Base-by-base conservation (phyloP, 805 yeast genomes). In the Metschnikowia vanudenii region DNA sequence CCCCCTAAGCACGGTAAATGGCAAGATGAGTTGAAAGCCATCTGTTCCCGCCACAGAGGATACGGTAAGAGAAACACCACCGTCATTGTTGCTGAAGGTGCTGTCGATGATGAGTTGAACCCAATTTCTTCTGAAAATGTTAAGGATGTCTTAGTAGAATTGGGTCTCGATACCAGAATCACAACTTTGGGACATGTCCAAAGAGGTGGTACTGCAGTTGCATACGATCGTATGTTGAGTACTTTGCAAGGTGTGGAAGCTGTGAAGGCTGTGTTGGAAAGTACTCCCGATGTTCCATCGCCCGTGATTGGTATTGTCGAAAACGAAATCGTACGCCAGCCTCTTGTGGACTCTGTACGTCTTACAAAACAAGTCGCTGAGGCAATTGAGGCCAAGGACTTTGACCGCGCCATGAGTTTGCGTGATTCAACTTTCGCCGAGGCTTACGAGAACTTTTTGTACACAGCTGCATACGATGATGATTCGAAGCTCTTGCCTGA, bases 231-330 rank as follows among this genome's bases (percentile, higher is more conserved):
- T 63, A 68, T 85, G 62, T 70, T 94, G 58, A 96, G 97, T 33
- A 92, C 99, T 14, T 67, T 92, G 56, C 99, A 94, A 74, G 99
- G 98, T 68, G 97, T 92, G 35, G 98, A 90, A 59, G 98, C 99
- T 8, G 96, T 94, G 17, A 84, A 85, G 50, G 98, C 98, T 1
- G 92, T 94, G 16, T 74, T 94, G 57, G 90, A 85, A 43, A 74
- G 85, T 45, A 88, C 96, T 9, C 96, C 97, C 24, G 85, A 82
- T 1, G 86, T 92, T 3, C 97, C 97, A 33, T 87, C 96, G 10
- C 98, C 98, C 45, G 81, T 94, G 81, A 94, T 94, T 67, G 96
- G 95, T 45, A 79, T 92, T 57, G 74, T 78, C 50, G 97, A 90
- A 65, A 92, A 91, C 72, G 85, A 88, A 64, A 82, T 94, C 57